These are phyloP conservation scores for Sugiyamaella mastotermitis DNA, from an alignment of 805 yeast genomes.

Conservation along the genomic window DNA sequence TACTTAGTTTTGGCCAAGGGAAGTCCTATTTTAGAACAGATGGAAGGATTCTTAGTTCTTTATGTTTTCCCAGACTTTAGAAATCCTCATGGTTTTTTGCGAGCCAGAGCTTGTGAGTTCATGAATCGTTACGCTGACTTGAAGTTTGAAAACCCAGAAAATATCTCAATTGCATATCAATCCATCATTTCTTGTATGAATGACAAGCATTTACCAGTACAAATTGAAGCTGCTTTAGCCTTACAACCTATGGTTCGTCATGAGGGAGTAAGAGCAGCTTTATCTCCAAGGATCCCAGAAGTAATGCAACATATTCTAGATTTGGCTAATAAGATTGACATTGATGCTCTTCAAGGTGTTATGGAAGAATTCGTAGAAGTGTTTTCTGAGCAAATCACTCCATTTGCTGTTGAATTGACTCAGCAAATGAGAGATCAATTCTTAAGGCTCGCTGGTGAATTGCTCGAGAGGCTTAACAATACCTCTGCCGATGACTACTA, in stretches of 20 bases:
- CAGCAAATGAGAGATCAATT: constrained; percentile 60
- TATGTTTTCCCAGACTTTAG: constrained; percentile 68
- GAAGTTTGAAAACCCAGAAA: constrained; percentile 56
- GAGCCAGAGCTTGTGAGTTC: constrained; percentile 50
- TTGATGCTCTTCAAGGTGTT: constrained; percentile 80
- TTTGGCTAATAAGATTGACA: constrained; percentile 74
- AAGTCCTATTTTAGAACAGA: constrained; percentile 53
- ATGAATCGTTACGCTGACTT: constrained; percentile 57
- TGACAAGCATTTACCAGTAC: constrained; percentile 61
- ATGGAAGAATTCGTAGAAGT: constrained; percentile 94
- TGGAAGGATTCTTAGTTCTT: constrained; percentile 60
- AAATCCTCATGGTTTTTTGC: constrained; percentile 56
- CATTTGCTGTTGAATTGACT: constrained; percentile 74
- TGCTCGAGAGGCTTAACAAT: constrained; percentile 49
- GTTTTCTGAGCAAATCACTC: constrained; percentile 82
- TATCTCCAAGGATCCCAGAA: constrained; percentile 64
- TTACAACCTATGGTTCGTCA: constrained; percentile 69
- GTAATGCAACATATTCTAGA: constrained; percentile 75
- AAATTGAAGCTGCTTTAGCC: constrained; percentile 78
- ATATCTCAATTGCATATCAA: constrained; percentile 48
- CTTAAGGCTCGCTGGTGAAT: constrained; percentile 59
- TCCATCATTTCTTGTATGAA: constrained; percentile 36
- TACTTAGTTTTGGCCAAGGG: constrained; percentile 45
- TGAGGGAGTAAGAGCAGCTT: constrained; percentile 59
- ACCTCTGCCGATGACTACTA: constrained; percentile 33